Conservation (phyloP, 2,329 filamentous ascomycete genomes). For the Coniella vitis region DNA sequence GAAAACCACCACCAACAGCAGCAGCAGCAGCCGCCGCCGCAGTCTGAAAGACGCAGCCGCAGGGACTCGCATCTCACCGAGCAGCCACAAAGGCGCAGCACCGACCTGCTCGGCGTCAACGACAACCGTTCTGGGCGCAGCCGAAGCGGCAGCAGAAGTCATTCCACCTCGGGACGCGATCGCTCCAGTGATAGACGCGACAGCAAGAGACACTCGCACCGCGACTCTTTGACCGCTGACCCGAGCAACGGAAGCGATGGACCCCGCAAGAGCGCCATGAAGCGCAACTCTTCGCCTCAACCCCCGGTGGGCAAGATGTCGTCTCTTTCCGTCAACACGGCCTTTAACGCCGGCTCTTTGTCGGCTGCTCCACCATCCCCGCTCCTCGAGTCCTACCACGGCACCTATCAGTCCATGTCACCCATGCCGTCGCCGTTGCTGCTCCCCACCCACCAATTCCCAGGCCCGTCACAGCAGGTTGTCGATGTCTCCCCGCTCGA, state of each 20-base stretch:
- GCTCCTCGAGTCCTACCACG: slow-evolving; percentile 83
- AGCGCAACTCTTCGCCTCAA: slow-evolving; percentile 38
- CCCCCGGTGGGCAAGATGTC: slow-evolving; percentile 46
- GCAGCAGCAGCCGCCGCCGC: slow-evolving; percentile 21
- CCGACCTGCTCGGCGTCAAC: slow-evolving; percentile 9
- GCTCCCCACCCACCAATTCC: slow-evolving; percentile 39
- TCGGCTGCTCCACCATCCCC: slow-evolving; percentile 68
- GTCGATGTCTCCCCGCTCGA: slow-evolving; percentile 47
- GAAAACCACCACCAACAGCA: too few relatives aligned
- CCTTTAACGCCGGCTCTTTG: slow-evolving; percentile 31
- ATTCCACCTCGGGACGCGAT: slow-evolving; percentile 7
- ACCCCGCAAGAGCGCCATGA: slow-evolving; percentile 27
- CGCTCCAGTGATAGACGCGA: slow-evolving; percentile 17
- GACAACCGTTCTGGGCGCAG: slow-evolving; percentile 18
- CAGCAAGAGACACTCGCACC: slow-evolving; percentile 17
- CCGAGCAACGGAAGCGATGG: slow-evolving; percentile 16
- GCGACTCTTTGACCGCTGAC: slow-evolving; percentile 27
- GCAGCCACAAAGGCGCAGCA: slow-evolving; percentile 8
- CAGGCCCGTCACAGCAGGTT: slow-evolving; percentile 37
- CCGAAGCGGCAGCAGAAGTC: slow-evolving; percentile 11
- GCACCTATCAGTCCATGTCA: slow-evolving; percentile 89
- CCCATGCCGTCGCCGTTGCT: slow-evolving; percentile 84
- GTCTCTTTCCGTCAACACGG: slow-evolving; percentile 42
- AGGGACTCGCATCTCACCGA: slow-evolving; percentile 25
- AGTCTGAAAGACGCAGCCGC: slow-evolving; percentile 28